Conservation (phyloP, 2,329 filamentous ascomycete species). For the Chrysosporium keratinophilum region DNA sequence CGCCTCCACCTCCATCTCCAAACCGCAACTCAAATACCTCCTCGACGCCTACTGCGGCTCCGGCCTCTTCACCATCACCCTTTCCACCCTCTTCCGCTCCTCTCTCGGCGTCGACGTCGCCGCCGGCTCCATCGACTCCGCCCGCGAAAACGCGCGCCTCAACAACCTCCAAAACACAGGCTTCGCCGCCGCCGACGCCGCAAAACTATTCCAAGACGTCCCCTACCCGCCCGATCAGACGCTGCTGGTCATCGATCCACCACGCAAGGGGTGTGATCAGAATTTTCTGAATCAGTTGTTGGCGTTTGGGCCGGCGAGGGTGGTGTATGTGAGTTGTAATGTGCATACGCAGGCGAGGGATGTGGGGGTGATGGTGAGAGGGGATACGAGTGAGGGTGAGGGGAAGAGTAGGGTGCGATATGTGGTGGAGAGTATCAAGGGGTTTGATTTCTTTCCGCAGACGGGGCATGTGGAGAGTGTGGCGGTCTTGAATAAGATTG, state of each 20-base stretch:
- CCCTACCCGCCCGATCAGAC: slow-evolving; percentile 68
- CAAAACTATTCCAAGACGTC: slow-evolving; percentile 67
- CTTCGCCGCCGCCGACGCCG: slow-evolving; percentile 84
- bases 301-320: slow-evolving; percentile 61
- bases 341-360: slow-evolving; percentile 95
- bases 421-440: slow-evolving; percentile 77
- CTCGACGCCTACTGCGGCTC: slow-evolving; percentile 97
- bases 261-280: slow-evolving; percentile 84
- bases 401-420: slow-evolving; percentile 52
- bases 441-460: slow-evolving; percentile 97
- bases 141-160: slow-evolving; percentile 63
- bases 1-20: slow-evolving; percentile 26
- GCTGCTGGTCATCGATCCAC: slow-evolving; percentile 91
- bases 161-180: slow-evolving; percentile 67
- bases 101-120: slow-evolving; percentile 88
- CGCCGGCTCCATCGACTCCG: slow-evolving; percentile 63
- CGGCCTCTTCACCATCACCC: slow-evolving; percentile 91
- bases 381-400: slow-evolving; percentile 42
- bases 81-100: slow-evolving; percentile 67
- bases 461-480: slow-evolving; percentile 58
- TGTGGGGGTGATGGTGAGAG: slow-evolving; percentile 74
- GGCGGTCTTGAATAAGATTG: slow-evolving; percentile 44
- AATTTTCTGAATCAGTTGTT: slow-evolving; percentile 75
- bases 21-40: slow-evolving; percentile 60
- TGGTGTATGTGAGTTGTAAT: slow-evolving; percentile 95